These are phyloP conservation scores for Henningerozyma blattae DNA, from an alignment of 805 yeast genomes.

Conservation along the genomic window DNA sequence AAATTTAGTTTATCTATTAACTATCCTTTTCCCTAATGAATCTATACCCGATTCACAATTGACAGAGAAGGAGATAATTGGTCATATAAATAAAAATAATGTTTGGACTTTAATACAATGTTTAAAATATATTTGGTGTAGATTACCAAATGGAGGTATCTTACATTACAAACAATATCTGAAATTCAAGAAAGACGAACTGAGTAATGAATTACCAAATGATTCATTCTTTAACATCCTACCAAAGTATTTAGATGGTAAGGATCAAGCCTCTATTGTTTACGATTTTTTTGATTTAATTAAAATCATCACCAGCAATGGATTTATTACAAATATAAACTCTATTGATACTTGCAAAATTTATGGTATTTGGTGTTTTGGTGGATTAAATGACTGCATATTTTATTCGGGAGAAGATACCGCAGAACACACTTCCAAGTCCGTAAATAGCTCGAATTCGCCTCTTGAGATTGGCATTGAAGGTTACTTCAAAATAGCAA, in stretches of 20 bases:
- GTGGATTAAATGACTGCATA: no score
- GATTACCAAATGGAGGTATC: conserved; percentile 66
- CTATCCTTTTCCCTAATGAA: conserved; percentile 41
- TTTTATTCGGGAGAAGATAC: no score
- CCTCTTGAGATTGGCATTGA: conserved; percentile 57
- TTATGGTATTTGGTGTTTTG: conserved; percentile 85
- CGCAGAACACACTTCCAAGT: conserved; percentile 10
- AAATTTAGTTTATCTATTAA: conserved; percentile 44
- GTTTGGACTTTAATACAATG: conserved; percentile 62
- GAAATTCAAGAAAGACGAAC: conserved; percentile 53
- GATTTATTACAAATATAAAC: conserved; percentile 44
- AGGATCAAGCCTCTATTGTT: conserved; percentile 80
- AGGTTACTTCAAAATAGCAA: conserved; percentile 63
- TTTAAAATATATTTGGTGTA: conserved; percentile 75
- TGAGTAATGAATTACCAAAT: conserved; percentile 51
- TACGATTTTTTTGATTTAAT: conserved; percentile 77
- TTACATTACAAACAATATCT: conserved; percentile 79
- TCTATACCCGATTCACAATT: conserved; percentile 20
- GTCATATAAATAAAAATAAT: conserved; percentile 33
- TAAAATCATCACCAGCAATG: conserved; percentile 59
- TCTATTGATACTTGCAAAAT: conserved; percentile 68
- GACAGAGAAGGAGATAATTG: neutral
- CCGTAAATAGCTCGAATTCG: conserved; percentile 10
- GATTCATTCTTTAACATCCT: conserved; percentile 66
- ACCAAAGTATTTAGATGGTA: conserved; percentile 71